phyloP scores from a whole-genome alignment of 352 stramenopile species.

The Phytophthora brassicae region DNA sequence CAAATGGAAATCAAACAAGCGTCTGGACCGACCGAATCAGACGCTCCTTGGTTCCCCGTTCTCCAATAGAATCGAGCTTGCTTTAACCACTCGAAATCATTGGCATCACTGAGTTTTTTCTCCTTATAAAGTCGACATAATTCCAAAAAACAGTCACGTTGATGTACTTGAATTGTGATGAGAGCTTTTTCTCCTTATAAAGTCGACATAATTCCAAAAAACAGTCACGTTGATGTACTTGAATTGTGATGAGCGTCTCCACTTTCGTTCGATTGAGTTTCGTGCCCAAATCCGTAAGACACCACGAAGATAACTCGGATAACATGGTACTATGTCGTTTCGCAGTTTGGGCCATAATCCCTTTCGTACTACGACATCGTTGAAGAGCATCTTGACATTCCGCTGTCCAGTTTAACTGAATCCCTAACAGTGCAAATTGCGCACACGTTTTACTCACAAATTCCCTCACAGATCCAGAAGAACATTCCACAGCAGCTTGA shows the following conservation, averaged over 20 bases:
- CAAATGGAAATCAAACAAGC: constrained; percentile 94
- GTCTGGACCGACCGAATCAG: constrained; percentile 89
- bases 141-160: constrained; percentile 80
- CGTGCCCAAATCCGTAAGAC: constrained; percentile 85
- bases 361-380: constrained; percentile 81
- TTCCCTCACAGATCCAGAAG: constrained; percentile 45
- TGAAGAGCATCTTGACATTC: constrained; percentile 73
- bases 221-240: constrained; percentile 88
- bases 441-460: constrained; percentile 77
- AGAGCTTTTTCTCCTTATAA: constrained; percentile 84
- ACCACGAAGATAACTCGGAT: constrained; percentile 91
- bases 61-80: constrained; percentile 82
- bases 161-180: constrained; percentile 92
- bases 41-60: constrained; percentile 41
- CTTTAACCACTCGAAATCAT: constrained; percentile 86
- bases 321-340: constrained; percentile 81
- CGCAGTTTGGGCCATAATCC: constrained; percentile 84
- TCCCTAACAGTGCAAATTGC: constrained; percentile 74
- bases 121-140: constrained; percentile 75
- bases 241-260: constrained; percentile 93
- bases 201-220: constrained; percentile 68
- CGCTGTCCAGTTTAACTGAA: constrained; percentile 79
- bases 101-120: constrained; percentile 73
- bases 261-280: constrained; percentile 93
- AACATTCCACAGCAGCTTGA: constrained; percentile 60